Evolutionary conservation across 1,139 yeast genomes (phyloP), one percentile per base, ranked within the genome.

Genomic region (Candida sp.): DNA sequence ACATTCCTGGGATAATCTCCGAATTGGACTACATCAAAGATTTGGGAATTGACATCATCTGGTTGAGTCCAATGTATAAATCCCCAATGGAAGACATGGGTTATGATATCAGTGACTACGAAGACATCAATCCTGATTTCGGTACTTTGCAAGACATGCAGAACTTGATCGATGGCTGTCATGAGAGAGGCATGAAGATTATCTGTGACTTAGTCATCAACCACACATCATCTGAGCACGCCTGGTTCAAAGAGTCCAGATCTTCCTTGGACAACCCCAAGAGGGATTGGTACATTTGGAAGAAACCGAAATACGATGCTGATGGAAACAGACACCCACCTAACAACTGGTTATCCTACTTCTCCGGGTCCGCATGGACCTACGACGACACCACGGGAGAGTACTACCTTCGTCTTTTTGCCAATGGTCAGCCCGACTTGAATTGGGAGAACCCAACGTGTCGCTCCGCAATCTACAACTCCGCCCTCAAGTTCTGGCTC

Each of bases 21-120:
- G 75, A 77, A 33, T 70, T 83, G 53, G 85, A 81, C 65, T 80
- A 83, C 62, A 63, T 83, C 60, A 75, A 80, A 60, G 66, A 67
- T 23, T 69, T 83, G 44, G 87, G 87, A 1, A 72, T 73, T 23
- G 85, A 81, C 54, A 72, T 80, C 32, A 68, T 83, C 40, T 83
- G 88, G 88, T 66, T 83, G 53, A 78, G 81, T 30, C 88, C 88
- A 38, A 78, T 80, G 72, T 82, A 74, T 64, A 83, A 80, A 55
- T 79, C 85, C 2, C 88, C 88, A 3, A 83, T 80, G 59, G 80
- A 78, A 43, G 88, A 83, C 59, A 83, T 83, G 87, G 88, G 88
- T 2, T 83, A 83, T 62, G 88, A 83, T 60, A 80, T 83, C 57
- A 68, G 80, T 35, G 78, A 83, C 64, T 83, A 83, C 63, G 73